Percentiles rank a stretch among this genome's conserved stretches.
phyloP scores from a whole-genome alignment of 2,329 filamentous ascomycete genomes.

The Paecilomyces variotii region DNA sequence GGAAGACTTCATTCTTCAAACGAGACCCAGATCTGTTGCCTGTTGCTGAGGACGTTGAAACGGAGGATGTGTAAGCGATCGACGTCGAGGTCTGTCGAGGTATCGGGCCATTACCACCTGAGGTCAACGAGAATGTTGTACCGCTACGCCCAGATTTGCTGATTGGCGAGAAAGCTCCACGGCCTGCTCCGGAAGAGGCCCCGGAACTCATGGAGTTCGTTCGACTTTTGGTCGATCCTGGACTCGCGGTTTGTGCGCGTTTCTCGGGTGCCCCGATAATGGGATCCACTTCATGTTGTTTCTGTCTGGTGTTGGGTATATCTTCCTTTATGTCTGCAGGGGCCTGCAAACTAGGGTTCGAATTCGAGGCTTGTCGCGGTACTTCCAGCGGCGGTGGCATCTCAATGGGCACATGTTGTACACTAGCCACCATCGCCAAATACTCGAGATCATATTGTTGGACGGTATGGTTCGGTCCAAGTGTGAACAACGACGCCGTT shows the following conservation, averaged over 20 bases:
- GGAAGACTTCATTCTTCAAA: slow-evolving; percentile 69
- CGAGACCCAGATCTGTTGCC: slow-evolving; percentile 51
- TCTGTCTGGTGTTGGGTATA: slow-evolving; percentile 65
- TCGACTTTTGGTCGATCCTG: slow-evolving; percentile 54
- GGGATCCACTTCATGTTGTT: slow-evolving; percentile 62
- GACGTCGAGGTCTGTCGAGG: slow-evolving; percentile 35
- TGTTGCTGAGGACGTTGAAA: slow-evolving; percentile 41
- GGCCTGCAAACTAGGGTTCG: slow-evolving; percentile 24
- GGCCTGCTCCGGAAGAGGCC: slow-evolving; percentile 42
- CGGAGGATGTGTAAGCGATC: slow-evolving; percentile 31
- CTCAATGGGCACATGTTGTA: slow-evolving; percentile 73
- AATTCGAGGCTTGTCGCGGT: slow-evolving; percentile 16
- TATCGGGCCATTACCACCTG: slow-evolving; percentile 24
- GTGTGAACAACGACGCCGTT: slow-evolving; percentile 83
- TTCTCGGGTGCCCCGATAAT: slow-evolving; percentile 54
- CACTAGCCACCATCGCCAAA: slow-evolving; percentile 72
- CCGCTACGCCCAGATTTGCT: slow-evolving; percentile 36
- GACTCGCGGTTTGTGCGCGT: slow-evolving; percentile 58
- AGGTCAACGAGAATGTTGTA: slow-evolving; percentile 39
- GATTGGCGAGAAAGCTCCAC: slow-evolving; percentile 32
- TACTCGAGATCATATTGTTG: slow-evolving; percentile 95
- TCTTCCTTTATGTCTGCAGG: slow-evolving; percentile 55
- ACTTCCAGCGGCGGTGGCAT: slow-evolving; percentile 78
- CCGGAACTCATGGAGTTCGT: slow-evolving; percentile 54
- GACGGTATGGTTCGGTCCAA: slow-evolving; percentile 78